These are phyloP conservation scores for Anisodus tanguticus DNA, from an alignment of 257 asterid genomes.

Conservation along the genomic window DNA sequence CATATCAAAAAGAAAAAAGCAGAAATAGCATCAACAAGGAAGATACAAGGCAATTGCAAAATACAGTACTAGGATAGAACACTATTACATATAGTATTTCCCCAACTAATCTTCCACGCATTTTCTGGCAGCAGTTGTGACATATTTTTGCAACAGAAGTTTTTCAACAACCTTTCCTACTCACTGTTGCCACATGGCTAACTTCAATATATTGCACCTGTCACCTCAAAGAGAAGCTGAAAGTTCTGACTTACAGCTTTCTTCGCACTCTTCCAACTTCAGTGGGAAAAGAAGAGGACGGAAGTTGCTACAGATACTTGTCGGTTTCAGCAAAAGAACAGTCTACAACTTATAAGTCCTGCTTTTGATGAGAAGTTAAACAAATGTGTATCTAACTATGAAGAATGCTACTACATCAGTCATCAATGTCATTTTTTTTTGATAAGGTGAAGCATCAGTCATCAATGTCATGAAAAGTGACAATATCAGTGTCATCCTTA, in stretches of 20 bases:
- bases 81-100: background rate
- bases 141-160: background rate
- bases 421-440: slow-evolving; percentile 1
- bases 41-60: background rate
- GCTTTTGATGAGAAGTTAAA: background rate
- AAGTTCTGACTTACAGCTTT: slow-evolving; percentile 18
- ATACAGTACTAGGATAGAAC: slow-evolving; percentile 1
- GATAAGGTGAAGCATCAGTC: background rate
- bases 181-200: background rate
- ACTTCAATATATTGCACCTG: background rate
- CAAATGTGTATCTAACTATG: background rate
- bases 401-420: slow-evolving; percentile 21
- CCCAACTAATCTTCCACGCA: background rate
- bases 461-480: slow-evolving; percentile 9
- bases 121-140: background rate
- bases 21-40: background rate
- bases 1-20: slow-evolving; percentile 10
- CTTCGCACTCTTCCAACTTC: slow-evolving; percentile 8
- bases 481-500: slow-evolving; percentile 1
- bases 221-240: slow-evolving; percentile 23
- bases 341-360: background rate
- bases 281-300: background rate
- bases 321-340: slow-evolving; percentile 18
- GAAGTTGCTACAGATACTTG: slow-evolving; percentile 10
- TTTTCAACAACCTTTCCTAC: slow-evolving; percentile 17